phyloP scores from a whole-genome alignment of 768 basidiomycete genomes.

The Boletus eberwhitei region DNA sequence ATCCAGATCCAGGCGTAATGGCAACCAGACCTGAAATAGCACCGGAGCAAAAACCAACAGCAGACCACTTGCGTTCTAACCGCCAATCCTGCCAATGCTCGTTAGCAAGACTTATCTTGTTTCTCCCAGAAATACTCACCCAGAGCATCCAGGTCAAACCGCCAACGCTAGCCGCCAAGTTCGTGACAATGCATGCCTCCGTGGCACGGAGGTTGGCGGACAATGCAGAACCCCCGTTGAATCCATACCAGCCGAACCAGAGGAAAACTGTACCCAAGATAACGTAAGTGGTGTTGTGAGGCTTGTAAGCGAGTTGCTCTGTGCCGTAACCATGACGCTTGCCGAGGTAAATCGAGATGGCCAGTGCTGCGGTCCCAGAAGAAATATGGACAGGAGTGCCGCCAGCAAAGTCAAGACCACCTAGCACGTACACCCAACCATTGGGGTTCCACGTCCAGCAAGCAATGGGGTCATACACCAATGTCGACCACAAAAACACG shows the following conservation, averaged over 20 bases:
- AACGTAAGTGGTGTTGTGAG: conserved; percentile 91
- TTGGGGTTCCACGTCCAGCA: conserved; percentile 95
- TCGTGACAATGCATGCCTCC: conserved; percentile 90
- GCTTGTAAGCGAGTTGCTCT: conserved; percentile 86
- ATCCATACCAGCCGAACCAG: conserved; percentile 96
- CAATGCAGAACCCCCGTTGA: conserved; percentile 91
- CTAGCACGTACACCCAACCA: conserved; percentile 71
- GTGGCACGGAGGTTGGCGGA: conserved; percentile 85
- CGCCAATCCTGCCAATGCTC: conserved; percentile 69
- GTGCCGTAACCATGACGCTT: conserved; percentile 91
- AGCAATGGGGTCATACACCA: conserved; percentile 92
- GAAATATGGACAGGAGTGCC: conserved; percentile 97
- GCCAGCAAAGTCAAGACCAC: conserved; percentile 90
- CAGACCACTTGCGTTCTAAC: conserved; percentile 89
- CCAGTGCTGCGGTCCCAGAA: conserved; percentile 88
- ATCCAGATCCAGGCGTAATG: conserved; percentile 84
- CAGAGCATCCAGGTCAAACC: conserved; percentile 91
- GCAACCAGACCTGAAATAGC: conserved; percentile 89
- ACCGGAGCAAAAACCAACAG: conserved; percentile 94
- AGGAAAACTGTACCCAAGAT: conserved; percentile 91
- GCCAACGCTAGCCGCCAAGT: conserved; percentile 85
- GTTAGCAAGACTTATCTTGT: background rate
- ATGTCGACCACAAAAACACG: conserved; percentile 83
- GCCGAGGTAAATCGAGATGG: conserved; percentile 87
- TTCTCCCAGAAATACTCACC: conserved; percentile 39